Conservation (phyloP, 306 rosid species). For the Fragaria nilgerrensis region DNA sequence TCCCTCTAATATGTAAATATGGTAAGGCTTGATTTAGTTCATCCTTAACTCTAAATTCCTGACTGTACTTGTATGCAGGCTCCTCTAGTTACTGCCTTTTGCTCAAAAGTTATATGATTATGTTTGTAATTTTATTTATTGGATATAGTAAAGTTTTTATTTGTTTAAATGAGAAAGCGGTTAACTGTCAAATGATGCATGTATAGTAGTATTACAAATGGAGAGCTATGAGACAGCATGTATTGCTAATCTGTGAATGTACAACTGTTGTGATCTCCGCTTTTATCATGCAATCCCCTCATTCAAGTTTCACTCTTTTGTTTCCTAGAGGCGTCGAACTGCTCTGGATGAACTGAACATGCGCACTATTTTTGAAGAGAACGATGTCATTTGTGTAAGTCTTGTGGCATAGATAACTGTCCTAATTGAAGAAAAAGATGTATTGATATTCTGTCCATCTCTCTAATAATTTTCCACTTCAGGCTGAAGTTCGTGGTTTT, state of each 20-base stretch:
- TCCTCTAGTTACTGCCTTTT: neutral
- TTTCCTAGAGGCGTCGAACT: constrained; percentile 80
- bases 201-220: neutral
- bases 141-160: neutral
- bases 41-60: neutral
- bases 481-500: constrained; percentile 93
- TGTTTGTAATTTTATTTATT: neutral
- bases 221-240: neutral
- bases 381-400: constrained; percentile 86
- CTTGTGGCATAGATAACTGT: neutral
- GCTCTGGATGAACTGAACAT: constrained; percentile 88
- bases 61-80: neutral
- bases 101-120: neutral
- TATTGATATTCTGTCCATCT: neutral
- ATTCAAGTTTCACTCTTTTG: constrained; percentile 7
- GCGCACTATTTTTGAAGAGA: constrained; percentile 85
- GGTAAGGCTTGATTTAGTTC: neutral
- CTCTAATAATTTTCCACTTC: neutral
- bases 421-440: neutral
- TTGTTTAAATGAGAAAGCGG: neutral
- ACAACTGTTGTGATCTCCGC: neutral
- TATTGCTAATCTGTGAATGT: neutral
- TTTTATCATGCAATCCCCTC: neutral
- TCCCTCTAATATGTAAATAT: neutral
- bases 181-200: neutral